Base-by-base conservation (phyloP, 2,329 filamentous ascomycete species). In the Paraphaeosphaeria sporulosa region DNA sequence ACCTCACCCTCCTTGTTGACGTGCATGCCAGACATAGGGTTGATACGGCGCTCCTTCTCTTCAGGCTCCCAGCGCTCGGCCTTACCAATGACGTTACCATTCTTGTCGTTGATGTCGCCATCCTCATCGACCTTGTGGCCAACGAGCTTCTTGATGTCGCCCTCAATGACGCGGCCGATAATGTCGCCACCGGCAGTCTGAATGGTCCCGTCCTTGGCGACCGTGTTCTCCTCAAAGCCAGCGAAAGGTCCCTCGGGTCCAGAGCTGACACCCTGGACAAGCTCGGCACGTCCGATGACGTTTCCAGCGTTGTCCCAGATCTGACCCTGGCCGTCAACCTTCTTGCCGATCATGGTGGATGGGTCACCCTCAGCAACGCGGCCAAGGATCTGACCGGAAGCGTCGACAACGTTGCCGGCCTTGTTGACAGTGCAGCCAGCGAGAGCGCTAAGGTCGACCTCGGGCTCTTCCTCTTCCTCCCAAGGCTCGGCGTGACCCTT, bases 401-500 rank as follows among this genome's bases (percentile, higher is more conserved):
- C 79, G 68, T 89, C 86, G 49, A 89, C 86, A 21, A 88, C 82
- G 54, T 88, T 88, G 55, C 87, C 87, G 40, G 80, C 80, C 77
- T 89, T 89, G 81, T 89, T 89, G 72, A 89, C 85, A 17, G 82
- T 85, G 79, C 85, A 87, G 63, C 86, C 86, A 57, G 84, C 85
- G 43, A 89, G 82, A n/a, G 81, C 77, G 23, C 85, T 87, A n/a
- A 88, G 78, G 65, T 89, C 86, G 9, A 79, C 82, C 66, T 81
- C 80, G 58, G 73, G 78, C 44, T 76, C 79, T 69, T 85, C 85
- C 58, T 78, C 78, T 61, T 82, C 79, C 61, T 85, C 80, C 56
- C 82, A 87, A 4, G 83, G 85, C 71, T 86, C 85, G n/a, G 83
- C 84, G 59, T 85, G 84, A 34, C 85, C 85, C 76, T 86, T 86